Evolutionary conservation across 805 yeast genomes (phyloP), one percentile per base, ranked within the genome.

Genomic region (Cyberlindnera xylosilytica): DNA sequence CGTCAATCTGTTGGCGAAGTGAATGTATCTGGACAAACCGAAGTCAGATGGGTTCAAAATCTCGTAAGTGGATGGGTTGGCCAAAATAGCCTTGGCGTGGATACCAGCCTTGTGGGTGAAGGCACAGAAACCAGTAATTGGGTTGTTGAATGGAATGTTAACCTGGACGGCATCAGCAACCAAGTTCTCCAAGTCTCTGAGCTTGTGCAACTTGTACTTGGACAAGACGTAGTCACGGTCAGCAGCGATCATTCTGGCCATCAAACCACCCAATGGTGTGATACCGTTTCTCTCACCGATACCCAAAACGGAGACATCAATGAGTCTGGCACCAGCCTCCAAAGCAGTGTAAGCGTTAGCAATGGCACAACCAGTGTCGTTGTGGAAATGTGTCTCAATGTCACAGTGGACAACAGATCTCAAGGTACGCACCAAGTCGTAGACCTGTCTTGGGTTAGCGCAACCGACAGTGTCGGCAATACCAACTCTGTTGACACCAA

Each of bases 21-120:
- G 99, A 63, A 91, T 91, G 67, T 91, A 91, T 64, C 99, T 81
- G 43, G 95, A 82, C 63, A 91, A 79, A 64, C 99, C 99, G 61
- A 91, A 91, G 70, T 91, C 99, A 22, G 84, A 71, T 44, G 99
- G 99, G 64, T 85, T 85, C 64, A 91, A 76, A 61, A 91, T 91
- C 74, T 91, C 99, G 67, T 91, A 91, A n/a, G 98, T 93, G 36
- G 97, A 88, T 50, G 99, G 99, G 71, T 91, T 93, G 45, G 99
- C 99, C 53, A 91, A 78, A 56, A 91, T 91, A 44, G 98, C 98
- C 76, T 93, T 91, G 59, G 99, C 98, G 66, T 91, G 99, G 64
- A 91, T 90, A 69, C 99, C 99, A 45, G 99, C 99, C 77, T 91
- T 91, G 74, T 91, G 99, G 46, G 99, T 91, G 73, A 91, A 91